These are phyloP conservation scores for Stachybotrys elegans DNA, from an alignment of 2,329 filamentous ascomycete species.

Conservation along the genomic window DNA sequence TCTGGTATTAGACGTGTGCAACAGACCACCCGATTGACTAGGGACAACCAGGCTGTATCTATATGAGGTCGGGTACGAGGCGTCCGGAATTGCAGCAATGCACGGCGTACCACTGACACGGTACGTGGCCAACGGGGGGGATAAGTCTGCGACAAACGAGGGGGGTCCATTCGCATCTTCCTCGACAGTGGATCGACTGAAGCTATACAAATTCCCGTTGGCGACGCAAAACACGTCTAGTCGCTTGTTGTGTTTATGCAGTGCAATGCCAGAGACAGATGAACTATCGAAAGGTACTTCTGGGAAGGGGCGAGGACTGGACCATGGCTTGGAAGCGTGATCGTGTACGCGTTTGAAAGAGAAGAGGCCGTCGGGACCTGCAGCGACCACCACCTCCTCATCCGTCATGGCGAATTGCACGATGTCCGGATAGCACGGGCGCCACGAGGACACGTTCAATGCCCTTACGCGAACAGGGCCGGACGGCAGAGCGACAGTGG, in stretches of 20 bases:
- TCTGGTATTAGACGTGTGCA: neutral
- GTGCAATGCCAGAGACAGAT: neutral
- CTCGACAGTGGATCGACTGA: neutral
- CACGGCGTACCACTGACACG: neutral
- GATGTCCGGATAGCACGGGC: neutral
- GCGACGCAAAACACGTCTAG: neutral
- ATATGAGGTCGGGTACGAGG: neutral
- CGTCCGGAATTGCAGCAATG: neutral
- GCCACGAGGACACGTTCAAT: neutral
- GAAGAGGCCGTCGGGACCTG: neutral
- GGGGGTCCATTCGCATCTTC: neutral
- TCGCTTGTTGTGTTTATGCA: neutral
- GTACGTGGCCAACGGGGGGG: neutral
- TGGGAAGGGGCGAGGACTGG: neutral
- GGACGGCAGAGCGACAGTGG: neutral
- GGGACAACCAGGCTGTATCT: neutral
- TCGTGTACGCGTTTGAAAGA: neutral
- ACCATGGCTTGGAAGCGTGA: neutral
- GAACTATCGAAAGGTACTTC: neutral
- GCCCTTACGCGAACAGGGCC: neutral
- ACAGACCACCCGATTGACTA: neutral
- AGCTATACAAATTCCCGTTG: neutral
- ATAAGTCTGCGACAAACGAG: neutral
- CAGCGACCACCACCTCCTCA: neutral
- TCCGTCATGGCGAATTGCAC: neutral